These are phyloP conservation scores for Cantharellus cinnabarinus DNA, from an alignment of 768 basidiomycete species.

Conservation along the genomic window DNA sequence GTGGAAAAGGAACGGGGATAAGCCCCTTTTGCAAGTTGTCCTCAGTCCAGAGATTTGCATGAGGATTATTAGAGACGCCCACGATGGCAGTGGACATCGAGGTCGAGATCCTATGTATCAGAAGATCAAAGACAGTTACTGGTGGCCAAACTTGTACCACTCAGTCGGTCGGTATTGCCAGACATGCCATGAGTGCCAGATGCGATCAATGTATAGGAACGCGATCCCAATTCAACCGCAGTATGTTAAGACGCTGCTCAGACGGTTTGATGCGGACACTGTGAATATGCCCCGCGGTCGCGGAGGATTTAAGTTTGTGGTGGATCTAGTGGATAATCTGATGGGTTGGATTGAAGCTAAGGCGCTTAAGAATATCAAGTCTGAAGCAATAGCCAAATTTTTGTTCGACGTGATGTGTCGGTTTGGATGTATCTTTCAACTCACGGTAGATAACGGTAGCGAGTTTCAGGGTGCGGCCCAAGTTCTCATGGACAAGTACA, in stretches of 20 bases:
- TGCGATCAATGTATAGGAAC: background rate
- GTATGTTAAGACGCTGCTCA: background rate
- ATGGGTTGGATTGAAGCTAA: background rate
- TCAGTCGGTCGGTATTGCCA: background rate
- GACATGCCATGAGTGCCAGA: background rate
- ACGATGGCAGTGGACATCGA: background rate
- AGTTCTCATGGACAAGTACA: background rate
- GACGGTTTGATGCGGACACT: background rate
- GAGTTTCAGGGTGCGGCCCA: background rate
- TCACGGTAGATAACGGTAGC: background rate
- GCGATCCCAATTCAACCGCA: background rate
- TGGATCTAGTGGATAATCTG: background rate
- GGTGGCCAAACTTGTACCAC: background rate
- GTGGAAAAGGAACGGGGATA: background rate
- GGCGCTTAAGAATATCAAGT: background rate
- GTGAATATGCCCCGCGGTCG: background rate
- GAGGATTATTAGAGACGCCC: background rate
- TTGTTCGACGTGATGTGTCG: background rate
- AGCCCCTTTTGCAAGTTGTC: background rate
- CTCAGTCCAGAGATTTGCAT: background rate
- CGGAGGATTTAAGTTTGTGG: background rate
- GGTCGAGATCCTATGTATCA: background rate
- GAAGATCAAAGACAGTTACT: background rate
- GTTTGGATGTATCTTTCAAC: background rate
- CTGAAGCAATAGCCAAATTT: background rate